phyloP scores from a whole-genome alignment of 768 basidiomycete genomes.

The Ramaria sp. region DNA sequence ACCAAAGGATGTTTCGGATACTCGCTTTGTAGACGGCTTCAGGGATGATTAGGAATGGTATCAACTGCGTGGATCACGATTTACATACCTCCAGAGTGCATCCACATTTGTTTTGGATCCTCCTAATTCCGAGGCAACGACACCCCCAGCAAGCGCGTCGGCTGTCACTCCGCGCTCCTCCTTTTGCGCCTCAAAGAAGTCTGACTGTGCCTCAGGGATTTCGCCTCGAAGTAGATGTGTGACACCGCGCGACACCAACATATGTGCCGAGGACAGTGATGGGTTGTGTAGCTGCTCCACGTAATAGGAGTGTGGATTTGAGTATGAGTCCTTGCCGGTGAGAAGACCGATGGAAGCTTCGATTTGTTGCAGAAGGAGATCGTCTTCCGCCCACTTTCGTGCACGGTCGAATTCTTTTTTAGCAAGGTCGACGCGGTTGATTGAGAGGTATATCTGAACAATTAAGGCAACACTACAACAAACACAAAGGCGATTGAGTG shows the following conservation, averaged over 20 bases:
- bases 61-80: slow-evolving; percentile 4
- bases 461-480: slow-evolving; percentile 60
- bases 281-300: slow-evolving; percentile 79
- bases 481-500: background rate
- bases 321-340: slow-evolving; percentile 54
- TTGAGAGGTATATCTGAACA: slow-evolving; percentile 84
- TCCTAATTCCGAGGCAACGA: slow-evolving; percentile 53
- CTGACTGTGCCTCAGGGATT: slow-evolving; percentile 64
- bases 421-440: slow-evolving; percentile 78
- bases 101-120: slow-evolving; percentile 48
- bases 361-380: slow-evolving; percentile 79
- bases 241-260: slow-evolving; percentile 72
- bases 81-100: slow-evolving; percentile 57
- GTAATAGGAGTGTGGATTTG: slow-evolving; percentile 50
- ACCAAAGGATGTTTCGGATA: slow-evolving; percentile 65
- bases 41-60: slow-evolving; percentile 8
- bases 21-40: slow-evolving; percentile 34
- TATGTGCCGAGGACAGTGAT: slow-evolving; percentile 58
- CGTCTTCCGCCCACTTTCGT: slow-evolving; percentile 82
- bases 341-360: slow-evolving; percentile 74
- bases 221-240: slow-evolving; percentile 72
- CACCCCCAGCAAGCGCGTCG: slow-evolving; percentile 59
- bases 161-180: slow-evolving; percentile 29
- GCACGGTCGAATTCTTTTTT: slow-evolving; percentile 77
- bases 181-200: slow-evolving; percentile 62